Percentiles rank a stretch among this genome's conserved stretches.
Conservation (phyloP, 495 filamentous ascomycete genomes). For the Xylaria cubensis region DNA sequence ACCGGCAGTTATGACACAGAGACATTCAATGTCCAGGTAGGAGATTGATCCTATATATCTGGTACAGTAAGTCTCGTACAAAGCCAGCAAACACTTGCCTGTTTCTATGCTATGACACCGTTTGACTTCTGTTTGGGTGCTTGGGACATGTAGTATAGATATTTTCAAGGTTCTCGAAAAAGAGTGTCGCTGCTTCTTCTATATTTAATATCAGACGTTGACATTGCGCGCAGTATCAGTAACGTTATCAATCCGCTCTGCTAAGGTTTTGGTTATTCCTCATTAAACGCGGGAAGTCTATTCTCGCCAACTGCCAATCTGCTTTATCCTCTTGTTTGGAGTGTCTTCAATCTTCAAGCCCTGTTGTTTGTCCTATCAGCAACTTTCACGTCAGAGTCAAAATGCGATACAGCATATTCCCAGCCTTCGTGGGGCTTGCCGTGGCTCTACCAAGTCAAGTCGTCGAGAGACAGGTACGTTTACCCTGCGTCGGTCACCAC, state of each 20-base stretch:
- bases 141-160: not conserved
- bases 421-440: not conserved
- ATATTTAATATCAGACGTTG: not conserved
- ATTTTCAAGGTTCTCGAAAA: not conserved
- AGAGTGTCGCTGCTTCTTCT: not conserved
- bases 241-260: not conserved
- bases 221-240: not conserved
- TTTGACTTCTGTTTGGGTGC: not conserved
- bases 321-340: not conserved
- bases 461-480: conserved; percentile 3
- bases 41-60: not conserved
- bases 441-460: not conserved
- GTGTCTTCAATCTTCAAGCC: not conserved
- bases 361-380: not conserved
- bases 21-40: not conserved
- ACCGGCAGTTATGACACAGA: conserved; percentile 1
- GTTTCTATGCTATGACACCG: not conserved
- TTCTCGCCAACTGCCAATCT: not conserved
- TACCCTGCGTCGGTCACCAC: too few relatives aligned
- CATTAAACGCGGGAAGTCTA: not conserved
- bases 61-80: not conserved
- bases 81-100: conserved; percentile 5
- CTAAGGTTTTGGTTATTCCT: not conserved
- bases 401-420: conserved; percentile 3
- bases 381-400: not conserved